phyloP scores from a whole-genome alignment of 305 asterid species.

The Rubia peregrina region DNA sequence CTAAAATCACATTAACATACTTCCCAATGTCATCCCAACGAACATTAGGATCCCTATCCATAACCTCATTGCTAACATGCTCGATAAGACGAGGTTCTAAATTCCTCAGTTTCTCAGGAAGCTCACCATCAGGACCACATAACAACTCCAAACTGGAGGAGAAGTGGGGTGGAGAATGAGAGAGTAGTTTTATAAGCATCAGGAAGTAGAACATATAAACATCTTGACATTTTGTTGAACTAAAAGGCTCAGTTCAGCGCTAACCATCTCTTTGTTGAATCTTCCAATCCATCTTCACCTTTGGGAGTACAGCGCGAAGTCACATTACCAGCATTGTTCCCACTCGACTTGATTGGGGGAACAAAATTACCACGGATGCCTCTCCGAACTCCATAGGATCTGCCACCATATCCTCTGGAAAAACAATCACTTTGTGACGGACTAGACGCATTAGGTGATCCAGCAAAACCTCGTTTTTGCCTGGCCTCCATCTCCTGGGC shows the following conservation, averaged over 20 bases:
- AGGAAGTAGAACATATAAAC: background rate
- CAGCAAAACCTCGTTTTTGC: slow-evolving; percentile 63
- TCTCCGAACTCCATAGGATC: slow-evolving; percentile 72
- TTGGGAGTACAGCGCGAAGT: slow-evolving; percentile 63
- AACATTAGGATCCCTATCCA: slow-evolving; percentile 97
- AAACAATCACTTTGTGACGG: slow-evolving; percentile 68
- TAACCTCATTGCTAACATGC: slow-evolving; percentile 95
- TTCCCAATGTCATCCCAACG: slow-evolving; percentile 97
- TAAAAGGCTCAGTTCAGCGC: slow-evolving; percentile 27
- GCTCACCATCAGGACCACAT: slow-evolving; percentile 94
- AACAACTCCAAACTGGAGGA: slow-evolving; percentile 72
- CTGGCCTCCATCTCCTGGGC: slow-evolving; percentile 85
- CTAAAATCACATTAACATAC: slow-evolving; percentile 9
- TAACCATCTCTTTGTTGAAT: slow-evolving; percentile 86
- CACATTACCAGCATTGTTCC: slow-evolving; percentile 51
- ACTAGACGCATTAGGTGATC: slow-evolving; percentile 66
- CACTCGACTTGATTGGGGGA: slow-evolving; percentile 83
- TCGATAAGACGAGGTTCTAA: slow-evolving; percentile 90
- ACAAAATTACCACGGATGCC: slow-evolving; percentile 87
- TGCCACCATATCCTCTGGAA: slow-evolving; percentile 62
- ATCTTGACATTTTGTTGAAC: background rate
- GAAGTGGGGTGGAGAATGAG: background rate
- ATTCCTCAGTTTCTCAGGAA: slow-evolving; percentile 91
- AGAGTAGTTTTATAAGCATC: background rate
- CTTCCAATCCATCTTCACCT: slow-evolving; percentile 75